Evolutionary conservation across 2,329 filamentous ascomycete genomes (phyloP).

Genomic region (Phyllosticta citriasiana): DNA sequence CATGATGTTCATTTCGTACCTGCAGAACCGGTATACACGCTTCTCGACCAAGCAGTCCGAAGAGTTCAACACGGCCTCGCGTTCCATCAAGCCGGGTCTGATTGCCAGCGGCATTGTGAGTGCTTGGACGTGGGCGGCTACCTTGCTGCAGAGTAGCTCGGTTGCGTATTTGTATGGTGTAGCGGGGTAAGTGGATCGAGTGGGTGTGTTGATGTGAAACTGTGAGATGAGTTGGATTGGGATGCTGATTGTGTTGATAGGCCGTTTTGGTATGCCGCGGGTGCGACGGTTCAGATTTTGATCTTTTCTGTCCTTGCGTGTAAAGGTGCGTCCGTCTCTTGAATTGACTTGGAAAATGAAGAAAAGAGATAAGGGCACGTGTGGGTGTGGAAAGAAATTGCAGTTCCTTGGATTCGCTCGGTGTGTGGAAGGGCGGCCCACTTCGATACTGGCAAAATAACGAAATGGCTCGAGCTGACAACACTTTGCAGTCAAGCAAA

Average conservation of each 20-base stretch:
- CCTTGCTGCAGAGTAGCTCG: constrained; percentile 21
- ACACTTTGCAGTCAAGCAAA: constrained; percentile 39
- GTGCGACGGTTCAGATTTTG: constrained; percentile 35
- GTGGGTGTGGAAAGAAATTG: too few species aligned
- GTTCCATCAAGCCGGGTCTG: constrained; percentile 40
- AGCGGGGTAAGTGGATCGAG: constrained; percentile 10
- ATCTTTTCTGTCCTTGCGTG: constrained; percentile 35
- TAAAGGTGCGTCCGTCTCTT: constrained; percentile 24
- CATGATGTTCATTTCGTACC: constrained; percentile 27
- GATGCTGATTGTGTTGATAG: constrained; percentile 12
- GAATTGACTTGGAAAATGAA: too few species aligned
- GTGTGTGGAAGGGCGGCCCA: too few species aligned
- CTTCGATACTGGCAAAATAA: too few species aligned
- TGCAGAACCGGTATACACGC: constrained; percentile 24
- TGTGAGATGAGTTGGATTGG: background rate
- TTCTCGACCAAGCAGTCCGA: constrained; percentile 38
- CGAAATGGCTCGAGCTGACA: background rate
- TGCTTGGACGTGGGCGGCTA: constrained; percentile 19
- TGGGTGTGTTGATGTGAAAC: background rate
- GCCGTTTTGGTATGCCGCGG: constrained; percentile 32
- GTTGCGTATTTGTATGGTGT: constrained; percentile 26
- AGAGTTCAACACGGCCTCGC: constrained; percentile 48
- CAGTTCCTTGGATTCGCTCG: too few species aligned
- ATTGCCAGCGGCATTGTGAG: constrained; percentile 43
- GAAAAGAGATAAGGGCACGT: too few species aligned